Evolutionary conservation across 345 rosid species (phyloP), one percentile per base, ranked within the genome.

Genomic region (Cardiospermum halicacabum): DNA sequence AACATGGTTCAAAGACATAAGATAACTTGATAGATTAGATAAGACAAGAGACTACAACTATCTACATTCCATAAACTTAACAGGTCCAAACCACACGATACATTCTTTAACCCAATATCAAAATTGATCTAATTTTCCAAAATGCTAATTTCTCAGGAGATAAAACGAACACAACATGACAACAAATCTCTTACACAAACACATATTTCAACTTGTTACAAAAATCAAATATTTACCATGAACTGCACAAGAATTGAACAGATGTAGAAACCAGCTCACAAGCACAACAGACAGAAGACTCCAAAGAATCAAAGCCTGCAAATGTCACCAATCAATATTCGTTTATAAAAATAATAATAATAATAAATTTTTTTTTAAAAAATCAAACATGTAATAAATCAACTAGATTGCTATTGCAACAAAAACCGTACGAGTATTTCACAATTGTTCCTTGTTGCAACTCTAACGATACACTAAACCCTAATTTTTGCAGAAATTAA

Each of bases 251-350:
- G n/a, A 25, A 53, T 5, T 10, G 4, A 32, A 64, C 11, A 2
- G 26, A 53, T 64, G 28, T 12, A 43, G 11, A 26, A 47, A 42
- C 51, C 27, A 27, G 31, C 53, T 22, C 24, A 63, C 50, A 57
- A 16, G 50, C 40, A 24, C 53, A 11, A n/a, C 3, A 11, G n/a
- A n/a, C 39, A 11, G 9, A 30, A 24, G 24, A 11, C 15, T 28
- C 40, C 42, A 50, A 34, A 28, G 25, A 27, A 39, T 66, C 61
- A 66, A 7, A 49, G 45, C 53, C 56, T 36, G 47, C 39, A 56
- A 25, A 37, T 30, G 58, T 71, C 78, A 64, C 71, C 43, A 67
- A 10, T 54, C 34, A 56, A 13, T n/a, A n/a, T n/a, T n/a, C n/a
- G n/a, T n/a, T n/a, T n/a, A n/a, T n/a, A n/a, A n/a, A n/a, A n/a